Conservation (phyloP, 169 alveolate species). For the Perkinsus olseni region DNA sequence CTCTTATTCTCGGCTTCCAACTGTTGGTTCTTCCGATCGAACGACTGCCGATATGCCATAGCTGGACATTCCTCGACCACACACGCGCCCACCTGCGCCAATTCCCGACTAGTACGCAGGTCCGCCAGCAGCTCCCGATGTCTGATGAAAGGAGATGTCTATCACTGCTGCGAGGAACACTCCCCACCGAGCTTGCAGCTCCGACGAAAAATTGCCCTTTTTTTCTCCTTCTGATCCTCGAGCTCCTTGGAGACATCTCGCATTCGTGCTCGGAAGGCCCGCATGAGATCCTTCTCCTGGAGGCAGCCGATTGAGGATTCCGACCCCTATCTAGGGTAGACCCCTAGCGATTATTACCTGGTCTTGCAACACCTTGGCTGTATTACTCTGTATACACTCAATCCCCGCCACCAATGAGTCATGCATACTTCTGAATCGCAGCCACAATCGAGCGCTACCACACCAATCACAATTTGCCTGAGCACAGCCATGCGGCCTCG, state of each 20-base stretch:
- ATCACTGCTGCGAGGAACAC: background rate
- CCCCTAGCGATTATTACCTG: background rate
- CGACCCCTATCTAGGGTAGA: too few species aligned
- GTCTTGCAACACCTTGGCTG: constrained; percentile 10
- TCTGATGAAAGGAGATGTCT: background rate
- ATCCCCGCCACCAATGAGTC: constrained; percentile 1
- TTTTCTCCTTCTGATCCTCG: background rate
- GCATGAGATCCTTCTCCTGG: constrained; percentile 6
- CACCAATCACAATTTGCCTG: background rate
- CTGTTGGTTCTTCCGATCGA: background rate
- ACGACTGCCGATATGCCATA: background rate
- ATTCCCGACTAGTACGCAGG: constrained; percentile 1
- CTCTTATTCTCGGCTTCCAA: background rate
- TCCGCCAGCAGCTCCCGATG: constrained; percentile 10
- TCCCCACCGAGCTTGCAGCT: constrained; percentile 3
- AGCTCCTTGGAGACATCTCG: constrained; percentile 11
- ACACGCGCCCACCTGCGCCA: background rate
- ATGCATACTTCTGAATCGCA: constrained; percentile 1
- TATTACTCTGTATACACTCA: constrained; percentile 7
- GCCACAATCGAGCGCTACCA: background rate
- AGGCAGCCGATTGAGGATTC: too few species aligned
- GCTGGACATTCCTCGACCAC: background rate
- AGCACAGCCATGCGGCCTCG: background rate
- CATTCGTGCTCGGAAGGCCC: background rate
- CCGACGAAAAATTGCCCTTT: constrained; percentile 7